These are phyloP conservation scores for Cystoderma amianthinum DNA, from an alignment of 768 basidiomycete genomes.

Conservation along the genomic window DNA sequence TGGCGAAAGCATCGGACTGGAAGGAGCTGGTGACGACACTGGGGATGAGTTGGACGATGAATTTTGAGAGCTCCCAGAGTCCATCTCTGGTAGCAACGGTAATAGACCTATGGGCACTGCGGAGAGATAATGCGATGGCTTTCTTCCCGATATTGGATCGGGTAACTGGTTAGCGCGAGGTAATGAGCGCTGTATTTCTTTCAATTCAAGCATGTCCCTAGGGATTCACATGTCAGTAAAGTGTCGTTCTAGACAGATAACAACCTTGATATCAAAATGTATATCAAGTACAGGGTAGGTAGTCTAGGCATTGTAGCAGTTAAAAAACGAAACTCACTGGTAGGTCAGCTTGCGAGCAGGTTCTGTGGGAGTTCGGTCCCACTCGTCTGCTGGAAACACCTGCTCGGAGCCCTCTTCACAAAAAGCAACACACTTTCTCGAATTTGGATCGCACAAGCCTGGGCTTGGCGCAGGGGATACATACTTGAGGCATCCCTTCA, in stretches of 20 bases:
- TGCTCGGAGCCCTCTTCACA: conserved; percentile 47
- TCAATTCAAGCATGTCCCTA: conserved; percentile 63
- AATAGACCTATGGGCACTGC: conserved; percentile 60
- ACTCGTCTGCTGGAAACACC: conserved; percentile 64
- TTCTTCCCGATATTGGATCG: conserved; percentile 33
- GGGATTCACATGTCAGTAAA: conserved; percentile 5
- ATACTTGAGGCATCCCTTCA: neutral
- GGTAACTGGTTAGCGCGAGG: conserved; percentile 49
- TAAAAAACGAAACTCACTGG: conserved; percentile 41
- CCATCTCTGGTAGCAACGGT: conserved; percentile 37
- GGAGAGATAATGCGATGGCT: conserved; percentile 32
- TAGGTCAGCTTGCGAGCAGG: conserved; percentile 58
- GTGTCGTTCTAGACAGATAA: no score
- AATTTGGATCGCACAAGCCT: neutral
- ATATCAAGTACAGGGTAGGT: conserved; percentile 1
- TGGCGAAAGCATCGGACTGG: conserved; percentile 3
- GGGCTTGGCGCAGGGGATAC: neutral
- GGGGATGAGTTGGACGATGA: conserved; percentile 7
- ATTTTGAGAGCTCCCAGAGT: conserved; percentile 4
- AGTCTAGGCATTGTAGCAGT: neutral
- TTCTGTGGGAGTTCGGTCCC: conserved; percentile 72
- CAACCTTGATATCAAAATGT: conserved; percentile 6
- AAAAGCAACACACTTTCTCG: conserved; percentile 57
- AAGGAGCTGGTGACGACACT: conserved; percentile 3
- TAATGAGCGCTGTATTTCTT: conserved; percentile 59